These are phyloP conservation scores for Trichoderma koningiopsis DNA, from an alignment of 2,329 filamentous ascomycete species.

Conservation along the genomic window DNA sequence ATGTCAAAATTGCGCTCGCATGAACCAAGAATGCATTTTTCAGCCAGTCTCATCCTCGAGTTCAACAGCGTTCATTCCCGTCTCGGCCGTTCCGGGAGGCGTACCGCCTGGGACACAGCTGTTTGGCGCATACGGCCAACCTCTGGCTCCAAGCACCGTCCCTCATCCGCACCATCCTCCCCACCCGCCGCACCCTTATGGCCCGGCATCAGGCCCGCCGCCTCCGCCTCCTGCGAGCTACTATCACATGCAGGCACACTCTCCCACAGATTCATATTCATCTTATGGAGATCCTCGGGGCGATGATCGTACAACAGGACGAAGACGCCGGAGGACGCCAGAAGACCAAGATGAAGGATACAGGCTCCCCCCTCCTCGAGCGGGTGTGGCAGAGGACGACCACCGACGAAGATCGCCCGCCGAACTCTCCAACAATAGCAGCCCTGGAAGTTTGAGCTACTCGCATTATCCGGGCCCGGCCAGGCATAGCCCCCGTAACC, in stretches of 20 bases:
- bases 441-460: slow-evolving; percentile 48
- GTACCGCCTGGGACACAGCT: slow-evolving; percentile 59
- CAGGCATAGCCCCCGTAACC: slow-evolving; percentile 44
- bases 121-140: slow-evolving; percentile 61
- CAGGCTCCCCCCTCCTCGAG: slow-evolving; percentile 49
- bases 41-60: slow-evolving; percentile 60
- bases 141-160: slow-evolving; percentile 45
- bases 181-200: slow-evolving; percentile 31
- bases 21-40: slow-evolving; percentile 64
- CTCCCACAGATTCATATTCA: slow-evolving; percentile 49
- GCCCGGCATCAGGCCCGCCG: slow-evolving; percentile 29
- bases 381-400: slow-evolving; percentile 50
- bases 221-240: slow-evolving; percentile 41
- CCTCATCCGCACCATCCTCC: slow-evolving; percentile 29
- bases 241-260: slow-evolving; percentile 46
- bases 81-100: slow-evolving; percentile 60
- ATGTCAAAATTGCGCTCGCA: slow-evolving; percentile 63
- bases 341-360: slow-evolving; percentile 47
- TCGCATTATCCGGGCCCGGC: slow-evolving; percentile 40
- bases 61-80: slow-evolving; percentile 60
- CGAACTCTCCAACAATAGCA: slow-evolving; percentile 51
- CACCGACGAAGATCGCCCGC: slow-evolving; percentile 54
- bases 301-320: slow-evolving; percentile 38
- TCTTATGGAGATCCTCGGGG: slow-evolving; percentile 41
- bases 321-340: slow-evolving; percentile 43